Conservation (phyloP, 345 rosid genomes). For the Balakata baccata region DNA sequence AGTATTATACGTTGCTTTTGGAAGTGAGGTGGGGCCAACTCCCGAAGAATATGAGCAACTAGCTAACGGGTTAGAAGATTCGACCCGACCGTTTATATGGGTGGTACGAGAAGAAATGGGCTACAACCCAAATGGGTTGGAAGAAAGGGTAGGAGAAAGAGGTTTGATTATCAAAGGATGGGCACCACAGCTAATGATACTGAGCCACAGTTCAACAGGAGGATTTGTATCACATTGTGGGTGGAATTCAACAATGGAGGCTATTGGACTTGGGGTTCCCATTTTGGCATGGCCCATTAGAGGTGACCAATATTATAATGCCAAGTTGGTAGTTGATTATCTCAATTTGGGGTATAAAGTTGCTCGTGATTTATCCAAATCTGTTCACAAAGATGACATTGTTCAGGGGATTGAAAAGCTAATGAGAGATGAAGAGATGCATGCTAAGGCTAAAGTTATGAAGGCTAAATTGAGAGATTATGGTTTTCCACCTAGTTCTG, state of each 20-base stretch:
- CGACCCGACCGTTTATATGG: conserved; percentile 21
- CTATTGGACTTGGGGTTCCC: conserved; percentile 33
- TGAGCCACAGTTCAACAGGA: conserved; percentile 40
- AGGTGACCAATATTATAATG: conserved; percentile 38
- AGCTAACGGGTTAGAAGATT: conserved; percentile 13
- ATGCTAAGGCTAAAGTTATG: conserved; percentile 17
- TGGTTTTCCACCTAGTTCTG: conserved; percentile 31
- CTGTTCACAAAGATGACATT: conserved; percentile 21
- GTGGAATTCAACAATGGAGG: conserved; percentile 45
- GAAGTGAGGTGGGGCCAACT: conserved; percentile 19
- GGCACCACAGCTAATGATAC: conserved; percentile 43
- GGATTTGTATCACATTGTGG: conserved; percentile 47
- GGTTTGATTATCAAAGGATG: conserved; percentile 40
- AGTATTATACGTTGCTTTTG: conserved; percentile 33
- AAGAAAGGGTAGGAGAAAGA: conserved; percentile 24
- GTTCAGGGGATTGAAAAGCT: conserved; percentile 35
- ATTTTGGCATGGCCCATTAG: conserved; percentile 38
- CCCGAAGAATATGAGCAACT: conserved; percentile 15
- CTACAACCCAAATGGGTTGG: conserved; percentile 23
- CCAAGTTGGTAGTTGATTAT: conserved; percentile 31
- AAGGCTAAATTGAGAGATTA: conserved; percentile 14
- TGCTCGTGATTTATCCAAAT: conserved; percentile 19
- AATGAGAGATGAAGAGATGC: conserved; percentile 37
- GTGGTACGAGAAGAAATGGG: neutral
- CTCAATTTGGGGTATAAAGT: conserved; percentile 25